Conservation (phyloP, 257 asterid genomes). For the Nicotiana tomentosiformis region DNA sequence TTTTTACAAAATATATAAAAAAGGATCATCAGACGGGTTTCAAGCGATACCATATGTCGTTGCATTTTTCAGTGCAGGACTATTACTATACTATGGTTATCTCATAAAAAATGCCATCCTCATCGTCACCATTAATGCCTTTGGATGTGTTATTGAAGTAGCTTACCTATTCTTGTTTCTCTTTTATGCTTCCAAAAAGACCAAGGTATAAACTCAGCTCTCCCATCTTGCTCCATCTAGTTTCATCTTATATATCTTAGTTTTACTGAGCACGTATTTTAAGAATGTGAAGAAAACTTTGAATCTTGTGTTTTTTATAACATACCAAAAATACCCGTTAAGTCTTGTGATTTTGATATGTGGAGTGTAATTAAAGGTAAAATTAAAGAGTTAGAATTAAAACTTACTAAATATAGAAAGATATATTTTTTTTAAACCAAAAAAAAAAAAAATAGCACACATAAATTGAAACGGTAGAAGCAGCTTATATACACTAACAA, state of each 20-base stretch:
- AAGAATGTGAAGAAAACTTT: too few species aligned
- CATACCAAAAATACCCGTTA: too few species aligned
- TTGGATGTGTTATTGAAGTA: slow-evolving; percentile 46
- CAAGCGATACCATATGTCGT: slow-evolving; percentile 55
- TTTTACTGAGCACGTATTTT: background rate
- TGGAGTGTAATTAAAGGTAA: too few species aligned
- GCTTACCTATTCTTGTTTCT: slow-evolving; percentile 37
- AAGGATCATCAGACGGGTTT: slow-evolving; percentile 58
- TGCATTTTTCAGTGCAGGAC: slow-evolving; percentile 55
- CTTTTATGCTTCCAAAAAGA: slow-evolving; percentile 37
- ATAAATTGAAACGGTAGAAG: too few species aligned
- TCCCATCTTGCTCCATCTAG: background rate
- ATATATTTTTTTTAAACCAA: too few species aligned
- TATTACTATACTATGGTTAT: slow-evolving; percentile 53
- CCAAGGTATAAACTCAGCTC: slow-evolving; percentile 23
- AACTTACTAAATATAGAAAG: too few species aligned
- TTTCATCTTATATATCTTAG: too few species aligned
- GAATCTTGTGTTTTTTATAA: too few species aligned
- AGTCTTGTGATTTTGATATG: too few species aligned
- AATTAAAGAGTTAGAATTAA: too few species aligned
- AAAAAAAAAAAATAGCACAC: too few species aligned
- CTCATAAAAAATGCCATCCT: slow-evolving; percentile 47
- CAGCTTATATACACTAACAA: too few species aligned
- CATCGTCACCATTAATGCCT: slow-evolving; percentile 50
- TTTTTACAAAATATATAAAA: slow-evolving; percentile 53